A percentile compares a stretch with the other conserved stretches of the same genome.
These are phyloP conservation scores for Pleurozium schreberi DNA, from an alignment of 225 moss, liverwort and hornwort species.

Conservation along the genomic window DNA sequence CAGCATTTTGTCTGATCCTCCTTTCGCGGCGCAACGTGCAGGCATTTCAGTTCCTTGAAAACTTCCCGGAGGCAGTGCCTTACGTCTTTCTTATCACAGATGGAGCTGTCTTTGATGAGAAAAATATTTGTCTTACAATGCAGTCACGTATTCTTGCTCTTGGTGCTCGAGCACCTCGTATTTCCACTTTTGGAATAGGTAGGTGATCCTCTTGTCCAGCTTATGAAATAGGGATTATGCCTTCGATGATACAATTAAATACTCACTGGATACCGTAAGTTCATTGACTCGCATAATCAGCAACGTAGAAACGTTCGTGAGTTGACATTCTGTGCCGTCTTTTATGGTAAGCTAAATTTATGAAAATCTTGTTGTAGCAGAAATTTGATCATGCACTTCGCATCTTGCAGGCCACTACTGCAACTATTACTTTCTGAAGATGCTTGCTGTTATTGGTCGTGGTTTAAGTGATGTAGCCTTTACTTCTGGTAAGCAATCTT, in stretches of 20 bases:
- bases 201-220: neutral
- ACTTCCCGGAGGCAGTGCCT: conserved; percentile 41
- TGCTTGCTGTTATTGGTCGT: conserved; percentile 74
- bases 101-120: conserved; percentile 64
- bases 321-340: neutral
- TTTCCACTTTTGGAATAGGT: conserved; percentile 77
- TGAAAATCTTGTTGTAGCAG: neutral
- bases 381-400: neutral
- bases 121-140: conserved; percentile 47
- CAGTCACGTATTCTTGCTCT: conserved; percentile 33
- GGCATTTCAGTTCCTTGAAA: conserved; percentile 55
- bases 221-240: neutral
- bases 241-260: neutral
- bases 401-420: conserved; percentile 53
- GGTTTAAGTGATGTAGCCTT: conserved; percentile 67
- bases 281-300: neutral
- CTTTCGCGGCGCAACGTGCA: conserved; percentile 7
- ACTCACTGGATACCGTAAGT: neutral
- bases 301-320: neutral
- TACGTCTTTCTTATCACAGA: conserved; percentile 68
- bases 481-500: conserved; percentile 33
- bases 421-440: conserved; percentile 81
- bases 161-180: conserved; percentile 47
- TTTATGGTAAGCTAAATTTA: neutral
- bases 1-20: neutral